A percentile compares a stretch with the other conserved stretches of the same genome.
Conservation (phyloP, 371 early-diverging fungal species). For the Lichtheimia hyalospora region DNA sequence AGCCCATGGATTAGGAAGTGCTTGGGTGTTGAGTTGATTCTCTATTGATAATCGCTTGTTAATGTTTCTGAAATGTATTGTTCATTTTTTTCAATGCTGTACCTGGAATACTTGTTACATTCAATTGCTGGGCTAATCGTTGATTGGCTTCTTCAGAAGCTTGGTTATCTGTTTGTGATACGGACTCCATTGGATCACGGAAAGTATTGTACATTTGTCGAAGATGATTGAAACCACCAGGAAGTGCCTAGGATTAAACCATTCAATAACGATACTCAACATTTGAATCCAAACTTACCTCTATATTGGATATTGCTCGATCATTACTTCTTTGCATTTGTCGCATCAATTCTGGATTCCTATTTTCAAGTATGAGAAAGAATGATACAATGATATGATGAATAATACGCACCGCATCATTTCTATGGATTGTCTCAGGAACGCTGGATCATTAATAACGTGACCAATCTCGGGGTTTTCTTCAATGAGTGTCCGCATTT, state of each 20-base stretch:
- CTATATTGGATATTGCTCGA: slow-evolving; percentile 84
- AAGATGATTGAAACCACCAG: slow-evolving; percentile 86
- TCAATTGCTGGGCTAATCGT: slow-evolving; percentile 66
- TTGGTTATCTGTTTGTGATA: slow-evolving; percentile 29
- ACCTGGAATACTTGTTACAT: slow-evolving; percentile 60
- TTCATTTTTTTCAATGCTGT: slow-evolving; percentile 9
- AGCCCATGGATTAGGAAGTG: slow-evolving; percentile 90
- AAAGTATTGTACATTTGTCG: slow-evolving; percentile 76
- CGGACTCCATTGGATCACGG: slow-evolving; percentile 72
- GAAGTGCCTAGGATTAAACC: slow-evolving; percentile 45
- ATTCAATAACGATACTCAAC: neutral
- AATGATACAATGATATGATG: neutral
- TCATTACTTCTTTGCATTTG: slow-evolving; percentile 86
- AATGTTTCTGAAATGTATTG: neutral
- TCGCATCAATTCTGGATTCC: slow-evolving; percentile 81
- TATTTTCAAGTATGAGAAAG: slow-evolving; percentile 4
- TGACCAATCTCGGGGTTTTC: slow-evolving; percentile 81
- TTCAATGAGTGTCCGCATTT: slow-evolving; percentile 64
- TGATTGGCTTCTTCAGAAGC: slow-evolving; percentile 68
- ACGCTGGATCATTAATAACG: slow-evolving; percentile 75
- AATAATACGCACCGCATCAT: slow-evolving; percentile 41
- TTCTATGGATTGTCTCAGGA: slow-evolving; percentile 69
- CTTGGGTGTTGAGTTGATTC: slow-evolving; percentile 68
- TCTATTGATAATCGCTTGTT: slow-evolving; percentile 20
- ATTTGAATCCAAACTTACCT: slow-evolving; percentile 32